Conservation (phyloP, 257 asterid genomes). For the Salvia rosmarinus region DNA sequence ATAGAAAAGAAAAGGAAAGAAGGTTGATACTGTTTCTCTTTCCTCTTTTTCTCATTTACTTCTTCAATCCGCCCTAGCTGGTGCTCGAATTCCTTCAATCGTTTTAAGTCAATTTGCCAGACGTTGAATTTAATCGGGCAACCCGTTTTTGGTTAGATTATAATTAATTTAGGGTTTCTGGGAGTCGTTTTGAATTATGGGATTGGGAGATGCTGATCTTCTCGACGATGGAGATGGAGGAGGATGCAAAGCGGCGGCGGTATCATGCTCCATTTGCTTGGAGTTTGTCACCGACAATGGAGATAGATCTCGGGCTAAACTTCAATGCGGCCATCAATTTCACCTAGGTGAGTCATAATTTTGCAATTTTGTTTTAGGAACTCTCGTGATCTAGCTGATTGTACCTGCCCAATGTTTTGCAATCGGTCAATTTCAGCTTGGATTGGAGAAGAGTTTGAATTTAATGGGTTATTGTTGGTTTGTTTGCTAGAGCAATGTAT, state of each 20-base stretch:
- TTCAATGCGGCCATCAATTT: conserved; percentile 93
- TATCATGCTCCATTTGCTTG: conserved; percentile 82
- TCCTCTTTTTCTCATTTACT: conserved; percentile 1
- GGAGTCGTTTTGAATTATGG: conserved; percentile 54
- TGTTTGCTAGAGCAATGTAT: not conserved
- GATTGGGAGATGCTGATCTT: conserved; percentile 68
- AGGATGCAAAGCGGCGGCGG: conserved; percentile 45
- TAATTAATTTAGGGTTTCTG: conserved; percentile 29
- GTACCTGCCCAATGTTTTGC: not conserved
- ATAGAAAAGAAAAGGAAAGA: not conserved
- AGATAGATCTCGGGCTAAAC: conserved; percentile 90
- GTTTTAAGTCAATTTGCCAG: not conserved
- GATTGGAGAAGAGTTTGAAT: conserved; percentile 16
- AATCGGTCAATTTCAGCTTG: conserved; percentile 19
- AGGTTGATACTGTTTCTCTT: conserved; percentile 4
- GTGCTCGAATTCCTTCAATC: not conserved
- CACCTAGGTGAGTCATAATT: conserved; percentile 71
- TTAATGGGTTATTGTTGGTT: not conserved
- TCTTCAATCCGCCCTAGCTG: conserved; percentile 1
- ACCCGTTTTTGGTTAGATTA: conserved; percentile 1
- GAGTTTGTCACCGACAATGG: conserved; percentile 74
- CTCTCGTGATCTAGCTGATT: conserved; percentile 30
- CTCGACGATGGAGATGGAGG: conserved; percentile 63
- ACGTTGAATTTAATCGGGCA: conserved; percentile 15
- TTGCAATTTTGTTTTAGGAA: conserved; percentile 19